Evolutionary conservation across 495 filamentous ascomycete species (phyloP), one percentile per base, ranked within the genome.

Genomic region (Penicillium ucsense): DNA sequence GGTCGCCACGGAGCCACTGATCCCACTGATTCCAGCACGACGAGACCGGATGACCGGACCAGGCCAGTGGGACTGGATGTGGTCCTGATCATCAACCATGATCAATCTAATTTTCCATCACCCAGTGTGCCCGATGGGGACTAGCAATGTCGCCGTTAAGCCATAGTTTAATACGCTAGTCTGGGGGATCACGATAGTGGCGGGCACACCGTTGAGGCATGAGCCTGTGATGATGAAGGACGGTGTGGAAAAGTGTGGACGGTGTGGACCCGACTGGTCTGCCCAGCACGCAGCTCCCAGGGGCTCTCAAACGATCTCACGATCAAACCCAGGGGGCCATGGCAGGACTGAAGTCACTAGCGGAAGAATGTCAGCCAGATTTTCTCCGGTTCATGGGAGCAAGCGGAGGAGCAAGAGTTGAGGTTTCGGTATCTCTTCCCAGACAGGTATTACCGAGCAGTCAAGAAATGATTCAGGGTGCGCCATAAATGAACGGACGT

Each of bases 341-440:
- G 20, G 20, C 35, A 29, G 35, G 38, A 31, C 3, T 7, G 11
- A 35, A 47, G 11, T 20, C 11, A 48, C 51, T 40, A 49, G 48
- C 49, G 47, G 53, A 54, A 53, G 47, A 48, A 47, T 43, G 9
- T 28, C 28, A 42, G 8, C 39, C 53, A 43, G 2, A 20, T 58
- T 58, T 55, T 45, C 41, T 55, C 49, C 48, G 55, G 48, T 45
- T 40, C 45, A 53, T 35, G 33, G 35, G 39, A 20, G 20, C 20
- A 20, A 20, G 20, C 1, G 20, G 1, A 20, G 20, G 20, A 20
- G 20, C 20, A 20, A 20, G 20, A 20, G 20, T 31, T 3, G 45
- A 45, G 49, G 57, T 32, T 27, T 55, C 11, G 39, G 10, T 48
- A 41, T 45, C 55, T 45, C 55, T 49, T 6, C 35, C 28, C 41